Evolutionary conservation across 257 asterid genomes (phyloP).

Genomic region (Voacanga thouarsii): DNA sequence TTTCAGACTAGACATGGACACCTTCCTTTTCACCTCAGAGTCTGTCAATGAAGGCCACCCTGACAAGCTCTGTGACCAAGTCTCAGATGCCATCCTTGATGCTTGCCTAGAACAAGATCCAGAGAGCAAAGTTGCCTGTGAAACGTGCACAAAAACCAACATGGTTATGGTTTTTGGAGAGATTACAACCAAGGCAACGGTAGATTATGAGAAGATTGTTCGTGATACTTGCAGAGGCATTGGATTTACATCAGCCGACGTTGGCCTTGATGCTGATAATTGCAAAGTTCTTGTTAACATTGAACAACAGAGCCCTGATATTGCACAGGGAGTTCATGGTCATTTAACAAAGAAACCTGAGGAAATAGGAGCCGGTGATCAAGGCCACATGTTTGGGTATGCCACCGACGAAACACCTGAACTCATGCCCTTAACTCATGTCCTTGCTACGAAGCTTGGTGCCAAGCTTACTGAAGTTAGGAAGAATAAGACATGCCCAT

Average conservation of each 20-base stretch:
- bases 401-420: conserved; percentile 93
- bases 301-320: conserved; percentile 93
- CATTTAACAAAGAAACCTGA: conserved; percentile 91
- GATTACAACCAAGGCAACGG: conserved; percentile 79
- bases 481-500: conserved; percentile 80
- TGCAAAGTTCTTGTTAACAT: conserved; percentile 94
- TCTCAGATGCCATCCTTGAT: conserved; percentile 89
- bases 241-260: conserved; percentile 76
- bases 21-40: conserved; percentile 78
- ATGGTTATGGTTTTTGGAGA: conserved; percentile 99
- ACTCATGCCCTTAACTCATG: conserved; percentile 91
- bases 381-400: conserved; percentile 91
- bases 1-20: conserved; percentile 61
- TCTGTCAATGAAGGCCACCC: conserved; percentile 94
- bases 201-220: conserved; percentile 75
- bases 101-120: conserved; percentile 88
- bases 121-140: conserved; percentile 90
- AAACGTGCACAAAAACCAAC: conserved; percentile 84
- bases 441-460: conserved; percentile 89
- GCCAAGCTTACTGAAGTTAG: conserved; percentile 90
- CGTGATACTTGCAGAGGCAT: conserved; percentile 83
- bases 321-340: conserved; percentile 94
- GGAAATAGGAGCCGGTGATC: conserved; percentile 96
- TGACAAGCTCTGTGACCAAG: conserved; percentile 93
- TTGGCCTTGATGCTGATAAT: conserved; percentile 92